A percentile compares a stretch with the other conserved stretches of the same genome.
These are phyloP conservation scores for Annulohypoxylon maeteangense DNA, from an alignment of 495 filamentous ascomycete species.

Conservation along the genomic window DNA sequence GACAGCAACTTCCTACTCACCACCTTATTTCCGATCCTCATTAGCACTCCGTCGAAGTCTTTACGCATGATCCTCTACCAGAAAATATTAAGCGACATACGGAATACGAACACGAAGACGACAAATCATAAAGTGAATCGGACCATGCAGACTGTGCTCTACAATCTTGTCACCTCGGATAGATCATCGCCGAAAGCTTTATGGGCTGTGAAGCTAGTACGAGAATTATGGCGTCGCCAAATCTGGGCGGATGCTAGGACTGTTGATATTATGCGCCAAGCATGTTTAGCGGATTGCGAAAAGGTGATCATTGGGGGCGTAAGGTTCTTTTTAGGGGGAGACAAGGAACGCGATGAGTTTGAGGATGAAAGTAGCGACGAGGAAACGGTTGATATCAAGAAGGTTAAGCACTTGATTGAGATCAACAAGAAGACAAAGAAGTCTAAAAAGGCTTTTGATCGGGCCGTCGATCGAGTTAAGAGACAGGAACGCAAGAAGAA, in stretches of 20 bases:
- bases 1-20: constrained; percentile 84
- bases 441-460: constrained; percentile 78
- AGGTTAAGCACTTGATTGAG: constrained; percentile 81
- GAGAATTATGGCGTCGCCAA: constrained; percentile 88
- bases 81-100: constrained; percentile 90
- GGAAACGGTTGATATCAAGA: constrained; percentile 79
- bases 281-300: constrained; percentile 80
- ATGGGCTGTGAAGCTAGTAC: constrained; percentile 92
- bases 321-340: constrained; percentile 91
- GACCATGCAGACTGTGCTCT: constrained; percentile 90
- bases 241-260: constrained; percentile 90
- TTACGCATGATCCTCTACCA: constrained; percentile 84
- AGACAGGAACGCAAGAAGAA: constrained; percentile 89
- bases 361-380: constrained; percentile 89
- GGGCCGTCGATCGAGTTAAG: constrained; percentile 77
- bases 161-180: constrained; percentile 88
- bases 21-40: constrained; percentile 90
- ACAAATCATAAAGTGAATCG: constrained; percentile 92
- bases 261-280: constrained; percentile 95
- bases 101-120: constrained; percentile 82
- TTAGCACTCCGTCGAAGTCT: constrained; percentile 85
- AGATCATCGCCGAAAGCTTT: constrained; percentile 83
- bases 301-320: constrained; percentile 90
- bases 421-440: constrained; percentile 98
- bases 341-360: constrained; percentile 85